Conservation (phyloP, 1,139 yeast species). For the Geotrichum fermentans region DNA sequence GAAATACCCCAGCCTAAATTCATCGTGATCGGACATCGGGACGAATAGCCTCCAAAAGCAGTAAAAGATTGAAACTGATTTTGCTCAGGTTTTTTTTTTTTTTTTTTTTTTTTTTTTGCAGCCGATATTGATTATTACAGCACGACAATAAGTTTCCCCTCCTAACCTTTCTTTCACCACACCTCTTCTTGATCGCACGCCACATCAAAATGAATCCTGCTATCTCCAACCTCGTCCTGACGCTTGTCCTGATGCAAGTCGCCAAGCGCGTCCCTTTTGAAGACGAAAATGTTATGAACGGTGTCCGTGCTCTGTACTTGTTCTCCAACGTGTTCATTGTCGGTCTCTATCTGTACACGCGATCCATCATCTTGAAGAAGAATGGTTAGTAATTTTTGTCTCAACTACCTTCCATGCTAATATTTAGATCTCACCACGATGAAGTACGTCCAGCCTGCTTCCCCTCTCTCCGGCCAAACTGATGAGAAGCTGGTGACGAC, state of each 20-base stretch:
- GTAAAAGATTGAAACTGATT: too few species aligned
- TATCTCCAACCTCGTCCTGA: slow-evolving; percentile 75
- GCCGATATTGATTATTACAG: too few species aligned
- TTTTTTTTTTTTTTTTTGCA: too few species aligned
- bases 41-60: too few species aligned
- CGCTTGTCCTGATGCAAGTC: slow-evolving; percentile 97
- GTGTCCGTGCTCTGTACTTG: slow-evolving; percentile 70
- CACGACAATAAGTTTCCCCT: too few species aligned
- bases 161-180: too few species aligned
- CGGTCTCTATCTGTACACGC: slow-evolving; percentile 60
- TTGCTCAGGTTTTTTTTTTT: too few species aligned
- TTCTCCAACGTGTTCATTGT: slow-evolving; percentile 64
- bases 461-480: slow-evolving; percentile 64
- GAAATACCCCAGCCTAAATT: too few species aligned
- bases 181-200: too few species aligned
- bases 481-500: slow-evolving; percentile 76
- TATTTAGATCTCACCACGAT: slow-evolving; percentile 64
- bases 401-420: background rate
- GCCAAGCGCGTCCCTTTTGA: slow-evolving; percentile 87
- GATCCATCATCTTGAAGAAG: slow-evolving; percentile 58
- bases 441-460: slow-evolving; percentile 84
- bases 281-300: slow-evolving; percentile 67
- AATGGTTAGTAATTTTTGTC: slow-evolving; percentile 43
- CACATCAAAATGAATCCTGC: slow-evolving; percentile 65
- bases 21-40: too few species aligned